phyloP scores from a whole-genome alignment of 75 land plant species.

The Adiantum capillusveneris region DNA sequence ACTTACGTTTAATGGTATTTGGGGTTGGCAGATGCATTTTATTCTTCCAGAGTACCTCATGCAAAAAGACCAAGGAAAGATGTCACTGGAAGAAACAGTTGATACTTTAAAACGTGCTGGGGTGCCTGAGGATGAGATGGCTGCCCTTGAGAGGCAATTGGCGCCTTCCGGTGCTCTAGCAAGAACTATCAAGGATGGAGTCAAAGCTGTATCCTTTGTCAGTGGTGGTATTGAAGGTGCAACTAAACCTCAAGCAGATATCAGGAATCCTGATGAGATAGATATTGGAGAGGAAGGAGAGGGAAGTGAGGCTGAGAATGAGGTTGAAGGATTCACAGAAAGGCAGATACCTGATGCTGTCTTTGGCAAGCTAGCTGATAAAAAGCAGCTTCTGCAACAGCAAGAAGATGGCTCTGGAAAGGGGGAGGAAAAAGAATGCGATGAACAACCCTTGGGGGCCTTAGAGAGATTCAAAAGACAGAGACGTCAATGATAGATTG shows the following conservation, averaged over 20 bases:
- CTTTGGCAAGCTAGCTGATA: slow-evolving; percentile 58
- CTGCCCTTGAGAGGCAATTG: slow-evolving; percentile 77
- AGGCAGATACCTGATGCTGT: slow-evolving; percentile 74
- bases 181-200: slow-evolving; percentile 16
- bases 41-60: slow-evolving; percentile 88
- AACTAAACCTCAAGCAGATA: slow-evolving; percentile 18
- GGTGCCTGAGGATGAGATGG: slow-evolving; percentile 84
- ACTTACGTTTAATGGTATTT: too few relatives aligned
- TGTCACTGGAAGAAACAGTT: slow-evolving; percentile 57
- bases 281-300: slow-evolving; percentile 59
- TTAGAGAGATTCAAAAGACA: slow-evolving; percentile 73
- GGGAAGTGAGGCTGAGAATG: slow-evolving; percentile 37
- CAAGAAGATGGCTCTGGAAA: slow-evolving; percentile 15
- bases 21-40: slow-evolving; percentile 68
- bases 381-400: slow-evolving; percentile 16
- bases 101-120: slow-evolving; percentile 72
- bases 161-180: slow-evolving; percentile 30
- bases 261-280: slow-evolving; percentile 56
- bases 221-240: slow-evolving; percentile 60
- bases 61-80: slow-evolving; percentile 60
- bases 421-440: slow-evolving; percentile 18
- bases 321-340: slow-evolving; percentile 46
- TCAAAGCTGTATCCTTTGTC: slow-evolving; percentile 46
- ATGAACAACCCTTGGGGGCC: slow-evolving; percentile 53
- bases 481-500: slow-evolving; percentile 30